Evolutionary conservation across 1,139 yeast genomes (phyloP), one percentile per base, ranked within the genome.

Genomic region (Ogataea hybrid): DNA sequence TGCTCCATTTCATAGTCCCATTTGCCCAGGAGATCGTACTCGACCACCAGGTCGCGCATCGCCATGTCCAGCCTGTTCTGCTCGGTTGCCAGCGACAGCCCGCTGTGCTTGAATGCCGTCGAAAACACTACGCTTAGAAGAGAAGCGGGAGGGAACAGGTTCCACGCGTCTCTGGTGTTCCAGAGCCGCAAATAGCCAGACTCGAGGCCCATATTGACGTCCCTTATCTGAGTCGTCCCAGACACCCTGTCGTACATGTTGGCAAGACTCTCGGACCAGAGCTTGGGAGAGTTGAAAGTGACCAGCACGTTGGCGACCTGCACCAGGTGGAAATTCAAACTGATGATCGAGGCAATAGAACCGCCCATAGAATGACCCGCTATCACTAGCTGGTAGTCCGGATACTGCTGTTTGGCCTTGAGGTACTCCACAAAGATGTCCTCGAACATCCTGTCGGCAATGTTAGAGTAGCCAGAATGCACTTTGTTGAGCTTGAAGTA

Each of bases 281-380:
- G 65, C 51, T 74, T 73, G 1, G 89, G 85, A 14, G 78, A 70
- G 6, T 82, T 89, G 60, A 67, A 79, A 0, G 84, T 71, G 10
- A 82, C 63, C 2, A 81, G 77, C 33, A 75, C 57, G 1, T 85
- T 84, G 4, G 71, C 60, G 37, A 67, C 66, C 0, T 84, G 85
- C 57, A 76, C 55, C 14, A 75, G 57, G 48, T 69, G 70, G 46
- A 79, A 68, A 53, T 82, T 88, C 16, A 81, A 65, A 0, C 84
- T 89, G 4, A 77, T 70, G 28, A 84, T 61, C 14, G 71, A 62
- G 0, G 89, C 84, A 41, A 82, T 64, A 0, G 88, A 86, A 2
- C 83, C 92, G 3, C 92, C 94, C 32, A 84, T 61, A 0, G 92
- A 84, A 61, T 84, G 92, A 0, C 92, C 92, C 5, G 77, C 63